Evolutionary conservation across 768 basidiomycete genomes (phyloP).

Genomic region (Auricularia sp.): DNA sequence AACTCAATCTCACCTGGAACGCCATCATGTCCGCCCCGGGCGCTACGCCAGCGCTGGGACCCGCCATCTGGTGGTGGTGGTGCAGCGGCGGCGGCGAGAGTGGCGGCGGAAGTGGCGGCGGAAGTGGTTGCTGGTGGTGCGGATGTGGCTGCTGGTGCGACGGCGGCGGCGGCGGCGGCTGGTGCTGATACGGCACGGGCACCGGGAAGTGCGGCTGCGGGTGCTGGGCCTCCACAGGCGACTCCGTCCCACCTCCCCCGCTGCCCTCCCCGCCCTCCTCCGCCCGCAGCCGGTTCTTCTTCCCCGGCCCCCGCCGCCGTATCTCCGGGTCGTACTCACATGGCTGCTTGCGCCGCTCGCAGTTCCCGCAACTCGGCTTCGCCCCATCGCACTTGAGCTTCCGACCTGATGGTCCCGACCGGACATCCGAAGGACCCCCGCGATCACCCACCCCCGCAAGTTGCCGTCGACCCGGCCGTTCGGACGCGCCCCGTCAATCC

Average conservation of each 20-base stretch:
- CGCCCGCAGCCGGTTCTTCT: constrained; percentile 29
- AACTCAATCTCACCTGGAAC: background rate
- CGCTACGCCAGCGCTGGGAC: background rate
- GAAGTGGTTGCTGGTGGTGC: background rate
- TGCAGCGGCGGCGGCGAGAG: too few species aligned
- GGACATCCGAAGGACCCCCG: too few species aligned
- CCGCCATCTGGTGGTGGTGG: background rate
- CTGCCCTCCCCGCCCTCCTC: background rate
- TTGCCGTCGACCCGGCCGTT: background rate
- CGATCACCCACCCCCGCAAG: too few species aligned
- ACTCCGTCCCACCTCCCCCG: background rate
- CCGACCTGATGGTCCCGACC: constrained; percentile 35
- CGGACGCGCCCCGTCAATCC: background rate
- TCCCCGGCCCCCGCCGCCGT: constrained; percentile 64
- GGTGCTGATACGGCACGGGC: background rate
- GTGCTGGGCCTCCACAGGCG: background rate
- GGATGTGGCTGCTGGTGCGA: background rate
- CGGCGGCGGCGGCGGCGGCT: background rate
- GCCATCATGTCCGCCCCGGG: background rate
- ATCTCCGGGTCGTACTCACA: constrained; percentile 46
- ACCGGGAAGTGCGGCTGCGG: background rate
- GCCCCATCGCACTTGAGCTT: constrained; percentile 68
- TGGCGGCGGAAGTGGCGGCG: background rate
- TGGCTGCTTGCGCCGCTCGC: constrained; percentile 38
- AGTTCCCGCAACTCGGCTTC: constrained; percentile 55